Base-by-base conservation (phyloP, 2,329 filamentous ascomycete species). In the Ceratocystiopsis sp. region DNA sequence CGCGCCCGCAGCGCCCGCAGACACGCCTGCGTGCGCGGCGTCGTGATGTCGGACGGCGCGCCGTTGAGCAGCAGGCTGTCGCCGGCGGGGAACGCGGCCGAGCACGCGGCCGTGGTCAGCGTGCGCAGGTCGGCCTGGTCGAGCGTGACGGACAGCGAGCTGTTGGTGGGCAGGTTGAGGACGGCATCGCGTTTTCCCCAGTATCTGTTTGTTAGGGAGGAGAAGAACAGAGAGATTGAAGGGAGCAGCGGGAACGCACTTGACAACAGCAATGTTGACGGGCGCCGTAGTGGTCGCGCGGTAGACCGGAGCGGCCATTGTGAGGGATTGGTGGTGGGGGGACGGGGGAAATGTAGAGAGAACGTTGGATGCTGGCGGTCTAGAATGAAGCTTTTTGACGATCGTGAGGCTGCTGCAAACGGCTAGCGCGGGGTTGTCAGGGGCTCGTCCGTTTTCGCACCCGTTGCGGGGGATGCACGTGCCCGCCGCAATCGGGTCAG, bases 251-350 rank as follows among this genome's bases (percentile, higher is more conserved):
- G 45, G 33, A n/a, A 32, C 60, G 42, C 57, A 93, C 82, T 96
- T 96, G 66, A 96, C 91, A 45, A 96, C 87, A 51, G 89, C 89
- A 59, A 96, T 96, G 69, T 96, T 96, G 58, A 96, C 89, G 14
- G 89, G 91, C 36, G 91, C 91, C 50, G 87, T 96, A 46, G 91
- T 95, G 68, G 84, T 95, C 53, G 91, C 84, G 55, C 86, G 81
- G 68, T 93, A 87, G 55, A 96, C 73, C 45, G 55, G 62, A 52
- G 68, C 67, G 32, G 45, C 47, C 49, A 52, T 52, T 21, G 19
- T 21, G 19, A 4, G 38, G 16, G 14, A 25, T 17, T 17, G 17
- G 18, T 38, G 17, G 12, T 12, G 14, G 13, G 19, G 17, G 9
- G 34, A 35, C 32, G 32, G 32, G 9, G n/a, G n/a, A n/a, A n/a